Base-by-base conservation (phyloP, 495 filamentous ascomycete genomes). In the Cercophora newfieldiana region DNA sequence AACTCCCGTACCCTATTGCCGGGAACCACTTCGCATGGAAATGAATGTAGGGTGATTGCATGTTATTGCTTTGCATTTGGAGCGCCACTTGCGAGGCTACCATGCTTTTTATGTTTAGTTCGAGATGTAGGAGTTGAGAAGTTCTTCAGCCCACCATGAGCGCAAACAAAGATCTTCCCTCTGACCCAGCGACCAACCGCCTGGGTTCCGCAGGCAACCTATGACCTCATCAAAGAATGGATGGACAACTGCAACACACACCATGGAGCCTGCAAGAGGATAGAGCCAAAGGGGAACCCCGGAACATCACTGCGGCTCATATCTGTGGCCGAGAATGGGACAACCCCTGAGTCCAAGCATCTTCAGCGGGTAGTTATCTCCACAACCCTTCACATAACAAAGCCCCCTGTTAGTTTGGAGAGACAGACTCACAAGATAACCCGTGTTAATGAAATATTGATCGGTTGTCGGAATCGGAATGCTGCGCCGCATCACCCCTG, bases 1-100 rank as follows among this genome's bases (percentile, higher is more conserved):
- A 53, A 53, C n/a, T 53, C 50, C 50, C 50, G 50, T 53, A 8
- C n/a, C 12, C 50, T 26, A 14, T 53, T 53, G 50, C 50, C 50
- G 50, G 50, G 50, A 53, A 53, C 8, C 8, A 53, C 50, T 24
- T 7, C n/a, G n/a, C n/a, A 26, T 22, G 50, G 8, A 22, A 19
- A 3, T 2, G 50, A 14, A 26, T 19, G 14, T 22, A 53, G 1
- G n/a, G 3, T 53, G 2, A 24, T 53, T 53, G 50, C 22, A 53
- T 53, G 2, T 24, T 53, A 53, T 53, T 53, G 50, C 2, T 6
- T 1, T 26, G 50, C 50, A 53, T 53, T 7, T 2, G 50, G n/a
- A 53, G 50, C 50, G n/a, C 50, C n/a, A 53, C 50, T 2, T 53
- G 24, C 50, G 22, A 19, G 12, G 50, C 50, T 53, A 53, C 50